A percentile compares a stretch with the other conserved stretches of the same genome.
These are phyloP conservation scores for Clohesyomyces aquaticus DNA, from an alignment of 495 filamentous ascomycete species.

Conservation along the genomic window DNA sequence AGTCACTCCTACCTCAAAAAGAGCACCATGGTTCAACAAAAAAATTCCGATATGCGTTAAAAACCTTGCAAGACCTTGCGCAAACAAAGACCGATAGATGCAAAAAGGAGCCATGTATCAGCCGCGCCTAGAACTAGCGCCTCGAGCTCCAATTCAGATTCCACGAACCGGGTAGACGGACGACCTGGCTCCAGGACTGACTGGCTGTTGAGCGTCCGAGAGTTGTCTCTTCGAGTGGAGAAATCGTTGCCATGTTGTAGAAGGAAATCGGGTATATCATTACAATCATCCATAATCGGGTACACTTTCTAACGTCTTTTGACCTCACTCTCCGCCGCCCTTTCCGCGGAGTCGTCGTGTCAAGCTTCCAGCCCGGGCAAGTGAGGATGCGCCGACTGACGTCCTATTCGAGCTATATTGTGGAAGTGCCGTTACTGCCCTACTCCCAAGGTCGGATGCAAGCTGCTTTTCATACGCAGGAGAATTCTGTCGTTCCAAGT, in stretches of 20 bases:
- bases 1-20: too few relatives aligned
- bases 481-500: constrained; percentile 30
- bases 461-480: constrained; percentile 31
- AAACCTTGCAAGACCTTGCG: constrained; percentile 4
- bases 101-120: background rate
- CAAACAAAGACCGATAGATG: constrained; percentile 10
- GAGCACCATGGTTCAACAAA: background rate
- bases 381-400: constrained; percentile 8
- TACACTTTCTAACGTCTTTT: background rate
- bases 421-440: too few relatives aligned
- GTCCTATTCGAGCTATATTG: constrained; percentile 15
- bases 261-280: constrained; percentile 33
- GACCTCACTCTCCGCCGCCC: constrained; percentile 30
- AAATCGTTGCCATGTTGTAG: constrained; percentile 1
- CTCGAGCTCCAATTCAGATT: background rate
- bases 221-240: background rate
- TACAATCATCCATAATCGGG: constrained; percentile 20
- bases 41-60: background rate
- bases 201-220: too few relatives aligned
- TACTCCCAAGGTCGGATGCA: constrained; percentile 13
- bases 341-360: constrained; percentile 25
- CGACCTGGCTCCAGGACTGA: too few relatives aligned
- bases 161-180: too few relatives aligned
- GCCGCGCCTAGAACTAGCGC: background rate
- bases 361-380: constrained; percentile 32